A percentile compares a stretch with the other conserved stretches of the same genome.
phyloP scores from a whole-genome alignment of 345 rosid genomes.

The Salix suchowensis region DNA sequence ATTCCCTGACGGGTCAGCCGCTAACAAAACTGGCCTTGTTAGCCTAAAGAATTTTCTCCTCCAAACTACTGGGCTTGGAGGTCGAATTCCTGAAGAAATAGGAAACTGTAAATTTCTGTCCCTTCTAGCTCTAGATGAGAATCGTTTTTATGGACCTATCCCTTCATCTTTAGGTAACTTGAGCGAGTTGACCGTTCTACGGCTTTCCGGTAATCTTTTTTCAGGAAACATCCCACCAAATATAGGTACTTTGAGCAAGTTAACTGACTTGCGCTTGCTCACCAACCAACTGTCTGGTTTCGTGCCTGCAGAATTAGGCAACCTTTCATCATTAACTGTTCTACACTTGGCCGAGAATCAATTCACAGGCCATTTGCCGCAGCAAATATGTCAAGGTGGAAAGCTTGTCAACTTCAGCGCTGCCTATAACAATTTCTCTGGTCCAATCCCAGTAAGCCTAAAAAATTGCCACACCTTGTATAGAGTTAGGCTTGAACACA shows the following conservation, averaged over 20 bases:
- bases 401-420: constrained; percentile 24
- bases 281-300: constrained; percentile 17
- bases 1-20: constrained; percentile 5
- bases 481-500: constrained; percentile 28
- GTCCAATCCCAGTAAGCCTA: constrained; percentile 29
- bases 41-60: not conserved
- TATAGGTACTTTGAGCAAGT: constrained; percentile 15
- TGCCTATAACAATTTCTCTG: constrained; percentile 21
- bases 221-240: constrained; percentile 17
- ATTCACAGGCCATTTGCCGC: constrained; percentile 28
- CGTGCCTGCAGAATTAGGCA: constrained; percentile 25
- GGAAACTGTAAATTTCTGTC: constrained; percentile 14
- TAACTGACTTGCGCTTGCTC: constrained; percentile 14
- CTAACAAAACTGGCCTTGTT: not conserved
- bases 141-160: constrained; percentile 2
- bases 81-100: constrained; percentile 13
- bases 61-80: constrained; percentile 5
- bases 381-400: constrained; percentile 21
- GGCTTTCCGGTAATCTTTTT: constrained; percentile 8
- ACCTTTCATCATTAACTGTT: constrained; percentile 16
- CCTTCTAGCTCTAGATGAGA: constrained; percentile 12
- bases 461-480: constrained; percentile 18
- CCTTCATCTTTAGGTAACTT: constrained; percentile 14
- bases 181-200: constrained; percentile 12
- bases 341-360: constrained; percentile 22